These are phyloP conservation scores for Brassica nigra DNA, from an alignment of 345 rosid species.

Conservation along the genomic window DNA sequence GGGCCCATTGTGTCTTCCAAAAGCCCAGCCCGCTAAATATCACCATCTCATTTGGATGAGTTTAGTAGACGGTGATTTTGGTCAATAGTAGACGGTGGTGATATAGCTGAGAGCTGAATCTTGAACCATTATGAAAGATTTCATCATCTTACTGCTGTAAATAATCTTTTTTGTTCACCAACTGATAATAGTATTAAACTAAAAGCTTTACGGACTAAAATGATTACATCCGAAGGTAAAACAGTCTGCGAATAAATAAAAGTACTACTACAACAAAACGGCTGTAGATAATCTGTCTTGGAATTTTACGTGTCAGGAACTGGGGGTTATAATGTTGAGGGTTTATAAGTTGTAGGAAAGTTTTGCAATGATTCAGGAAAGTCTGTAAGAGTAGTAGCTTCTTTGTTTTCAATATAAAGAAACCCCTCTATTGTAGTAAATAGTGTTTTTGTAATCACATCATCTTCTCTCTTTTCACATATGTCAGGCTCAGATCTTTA, in stretches of 20 bases:
- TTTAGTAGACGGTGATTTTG: no score
- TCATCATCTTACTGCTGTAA: neutral
- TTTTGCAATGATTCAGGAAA: neutral
- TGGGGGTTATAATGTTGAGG: no score
- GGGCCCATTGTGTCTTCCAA: neutral
- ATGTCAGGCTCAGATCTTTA: neutral
- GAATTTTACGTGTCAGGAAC: neutral
- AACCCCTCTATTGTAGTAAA: no score
- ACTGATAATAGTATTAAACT: no score
- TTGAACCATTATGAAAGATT: neutral
- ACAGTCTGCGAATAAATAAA: no score
- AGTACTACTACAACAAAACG: neutral
- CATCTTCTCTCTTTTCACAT: neutral
- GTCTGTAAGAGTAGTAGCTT: no score
- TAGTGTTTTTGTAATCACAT: neutral
- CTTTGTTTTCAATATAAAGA: no score
- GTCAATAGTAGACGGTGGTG: neutral
- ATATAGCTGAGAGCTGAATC: neutral
- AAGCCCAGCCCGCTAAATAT: constrained; percentile 34
- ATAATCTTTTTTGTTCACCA: no score
- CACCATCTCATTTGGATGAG: neutral
- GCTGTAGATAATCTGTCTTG: neutral
- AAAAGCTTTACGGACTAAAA: no score
- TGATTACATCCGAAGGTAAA: no score
- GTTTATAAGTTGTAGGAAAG: neutral